Evolutionary conservation across 495 filamentous ascomycete genomes (phyloP).

Genomic region (Penicillium subrubescens): DNA sequence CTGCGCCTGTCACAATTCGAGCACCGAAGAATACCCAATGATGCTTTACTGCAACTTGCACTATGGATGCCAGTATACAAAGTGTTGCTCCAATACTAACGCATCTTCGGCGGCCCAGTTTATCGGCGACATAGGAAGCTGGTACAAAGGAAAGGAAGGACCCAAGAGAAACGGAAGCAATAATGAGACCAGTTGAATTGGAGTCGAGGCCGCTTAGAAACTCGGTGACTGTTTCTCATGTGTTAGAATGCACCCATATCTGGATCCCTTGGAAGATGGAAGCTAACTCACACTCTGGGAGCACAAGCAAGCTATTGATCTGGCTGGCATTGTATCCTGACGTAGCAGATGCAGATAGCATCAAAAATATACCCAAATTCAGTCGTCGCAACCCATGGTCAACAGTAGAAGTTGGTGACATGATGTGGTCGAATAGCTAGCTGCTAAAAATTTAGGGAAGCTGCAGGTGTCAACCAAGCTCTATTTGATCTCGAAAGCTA

Average conservation of each 20-base stretch:
- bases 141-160: slow-evolving; percentile 30
- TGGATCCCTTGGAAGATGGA: neutral
- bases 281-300: slow-evolving; percentile 29
- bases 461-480: slow-evolving; percentile 1
- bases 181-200: slow-evolving; percentile 26
- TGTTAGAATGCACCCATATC: neutral
- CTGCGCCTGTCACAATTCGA: slow-evolving; percentile 24
- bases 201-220: slow-evolving; percentile 23
- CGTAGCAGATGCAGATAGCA: slow-evolving; percentile 31
- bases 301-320: slow-evolving; percentile 32
- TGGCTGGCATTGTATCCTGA: slow-evolving; percentile 33
- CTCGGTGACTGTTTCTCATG: slow-evolving; percentile 15
- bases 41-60: slow-evolving; percentile 23
- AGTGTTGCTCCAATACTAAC: slow-evolving; percentile 25
- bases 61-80: slow-evolving; percentile 23
- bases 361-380: slow-evolving; percentile 31
- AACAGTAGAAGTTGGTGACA: slow-evolving; percentile 10
- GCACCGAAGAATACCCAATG: slow-evolving; percentile 31
- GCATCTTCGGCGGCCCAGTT: slow-evolving; percentile 20
- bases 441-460: neutral
- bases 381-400: slow-evolving; percentile 25
- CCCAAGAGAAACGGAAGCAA: slow-evolving; percentile 30
- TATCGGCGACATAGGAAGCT: slow-evolving; percentile 30
- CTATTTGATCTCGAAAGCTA: slow-evolving; percentile 11
- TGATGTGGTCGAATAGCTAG: slow-evolving; percentile 11